Base-by-base conservation (phyloP, 129 eudicot genomes). In the Flaveria trinervia region DNA sequence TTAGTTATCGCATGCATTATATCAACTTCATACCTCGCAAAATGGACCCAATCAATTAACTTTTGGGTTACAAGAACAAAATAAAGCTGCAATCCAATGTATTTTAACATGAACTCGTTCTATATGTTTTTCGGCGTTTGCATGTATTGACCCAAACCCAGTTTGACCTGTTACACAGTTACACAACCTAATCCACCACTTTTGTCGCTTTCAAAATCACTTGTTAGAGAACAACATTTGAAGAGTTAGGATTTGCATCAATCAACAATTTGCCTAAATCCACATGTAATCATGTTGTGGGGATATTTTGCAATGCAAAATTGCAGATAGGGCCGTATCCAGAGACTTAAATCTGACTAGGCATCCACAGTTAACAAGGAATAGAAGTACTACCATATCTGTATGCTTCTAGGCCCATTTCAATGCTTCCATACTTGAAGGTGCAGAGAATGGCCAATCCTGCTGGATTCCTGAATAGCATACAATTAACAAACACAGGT, bases 391-490 rank as follows among this genome's bases (percentile, higher is more conserved):
- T 56, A 95, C 99, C 97, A 74, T 92, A 95, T 92, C 86, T 84
- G 84, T 89, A 95, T 30, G 97, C 97, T 79, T 95, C 97, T 60
- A 95, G 86, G 30, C 99, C 99, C 97, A 95, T 95, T 25, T 89
- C 90, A 69, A 92, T 77, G 80, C 99, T 95, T 80, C 99, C 99
- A 75, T 59, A 89, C 81, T 95, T 95, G 92, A 86, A 95, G 69
- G 97, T 92, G 89, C 99, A 95, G 1, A 95, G 77, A 62, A 95
- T 95, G 65, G 97, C 96, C 77, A 95, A 82, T 77, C 99, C 99
- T 66, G 96, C 96, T 48, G 99, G 99, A 39, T 95, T 95, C 98
- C 99, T 76, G 43, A 81, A 28, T 64, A 64, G 46, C 3, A 7
- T 30, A 64, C 33, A 46, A 16, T 10, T 26, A 9, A n/a, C 25